Evolutionary conservation across 352 stramenopile species (phyloP).

Genomic region (Phytophthora pistaciae): DNA sequence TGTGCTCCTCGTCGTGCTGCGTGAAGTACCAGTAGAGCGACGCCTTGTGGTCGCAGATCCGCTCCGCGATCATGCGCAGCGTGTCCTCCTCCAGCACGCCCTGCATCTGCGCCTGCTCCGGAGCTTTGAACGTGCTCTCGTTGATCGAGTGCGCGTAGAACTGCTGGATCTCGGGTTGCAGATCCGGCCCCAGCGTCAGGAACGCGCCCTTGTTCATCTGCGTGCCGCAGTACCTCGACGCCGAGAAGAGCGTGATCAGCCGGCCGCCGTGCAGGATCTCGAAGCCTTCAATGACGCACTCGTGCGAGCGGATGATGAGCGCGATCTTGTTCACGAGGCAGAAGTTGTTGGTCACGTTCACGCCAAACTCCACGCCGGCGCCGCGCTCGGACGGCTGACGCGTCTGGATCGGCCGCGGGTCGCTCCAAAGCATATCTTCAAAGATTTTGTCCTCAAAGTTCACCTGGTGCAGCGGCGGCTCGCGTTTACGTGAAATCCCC

Average conservation of each 20-base stretch:
- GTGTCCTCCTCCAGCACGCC: constrained; percentile 89
- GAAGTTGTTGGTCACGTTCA: constrained; percentile 95
- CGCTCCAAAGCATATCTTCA: constrained; percentile 95
- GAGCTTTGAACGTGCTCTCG: constrained; percentile 78
- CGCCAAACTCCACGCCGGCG: constrained; percentile 93
- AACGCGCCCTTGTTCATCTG: constrained; percentile 95
- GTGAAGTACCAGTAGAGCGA: constrained; percentile 96
- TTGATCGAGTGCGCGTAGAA: constrained; percentile 93
- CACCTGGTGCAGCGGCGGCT: constrained; percentile 89
- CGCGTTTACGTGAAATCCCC: constrained; percentile 92
- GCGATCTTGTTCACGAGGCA: constrained; percentile 94
- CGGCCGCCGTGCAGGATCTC: constrained; percentile 91
- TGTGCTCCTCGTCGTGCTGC: constrained; percentile 92
- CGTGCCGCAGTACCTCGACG: constrained; percentile 92
- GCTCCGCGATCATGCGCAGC: constrained; percentile 94
- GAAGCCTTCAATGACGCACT: constrained; percentile 94
- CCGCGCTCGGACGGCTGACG: constrained; percentile 88
- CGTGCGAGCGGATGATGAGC: constrained; percentile 94
- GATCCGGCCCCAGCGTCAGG: constrained; percentile 89
- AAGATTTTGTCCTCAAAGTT: constrained; percentile 95
- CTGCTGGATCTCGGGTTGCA: constrained; percentile 95
- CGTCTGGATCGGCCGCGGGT: constrained; percentile 82
- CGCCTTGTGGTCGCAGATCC: constrained; percentile 92
- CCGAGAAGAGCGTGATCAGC: constrained; percentile 94
- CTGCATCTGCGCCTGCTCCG: constrained; percentile 78